Percentiles rank a stretch among this genome's conserved stretches.
Evolutionary conservation across 2,329 filamentous ascomycete genomes (phyloP).

Genomic region (Talaromyces amestolkiae): DNA sequence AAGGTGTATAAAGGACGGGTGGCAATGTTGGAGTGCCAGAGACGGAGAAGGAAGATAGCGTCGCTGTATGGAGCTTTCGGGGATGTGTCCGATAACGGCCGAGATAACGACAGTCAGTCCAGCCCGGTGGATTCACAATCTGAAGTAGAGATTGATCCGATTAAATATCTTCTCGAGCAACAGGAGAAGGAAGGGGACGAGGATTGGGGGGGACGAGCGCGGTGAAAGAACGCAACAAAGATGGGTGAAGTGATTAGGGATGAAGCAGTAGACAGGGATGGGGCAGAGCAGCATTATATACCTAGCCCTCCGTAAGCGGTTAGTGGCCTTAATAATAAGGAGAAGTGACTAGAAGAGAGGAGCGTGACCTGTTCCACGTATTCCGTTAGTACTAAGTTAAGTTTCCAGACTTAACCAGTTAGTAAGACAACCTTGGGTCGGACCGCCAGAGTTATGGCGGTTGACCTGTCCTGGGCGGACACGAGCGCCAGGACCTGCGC

Average conservation of each 20-base stretch:
- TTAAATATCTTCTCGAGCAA: background rate
- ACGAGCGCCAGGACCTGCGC: constrained; percentile 15
- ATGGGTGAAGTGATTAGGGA: background rate
- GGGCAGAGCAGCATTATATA: constrained; percentile 11
- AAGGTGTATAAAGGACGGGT: constrained; percentile 3
- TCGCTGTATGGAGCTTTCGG: constrained; percentile 10
- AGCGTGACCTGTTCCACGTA: background rate
- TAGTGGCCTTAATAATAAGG: constrained; percentile 16
- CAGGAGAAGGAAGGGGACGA: background rate
- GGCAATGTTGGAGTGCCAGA: constrained; percentile 9
- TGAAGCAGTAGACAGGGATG: background rate
- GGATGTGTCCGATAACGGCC: constrained; percentile 15
- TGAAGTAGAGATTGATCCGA: background rate
- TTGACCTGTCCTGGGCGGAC: constrained; percentile 18
- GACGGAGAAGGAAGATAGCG: constrained; percentile 16
- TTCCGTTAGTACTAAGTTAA: no score
- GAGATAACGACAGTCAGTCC: constrained; percentile 14
- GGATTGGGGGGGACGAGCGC: background rate
- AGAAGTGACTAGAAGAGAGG: constrained; percentile 12
- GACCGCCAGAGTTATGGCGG: background rate
- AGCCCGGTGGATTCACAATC: constrained; percentile 10
- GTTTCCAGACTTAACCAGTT: background rate
- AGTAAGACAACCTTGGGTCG: constrained; percentile 6
- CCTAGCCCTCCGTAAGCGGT: constrained; percentile 16
- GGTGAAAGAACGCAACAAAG: background rate